phyloP scores from a whole-genome alignment of 176 grass and related monocot genomes.

The Cenchrus purpureus region DNA sequence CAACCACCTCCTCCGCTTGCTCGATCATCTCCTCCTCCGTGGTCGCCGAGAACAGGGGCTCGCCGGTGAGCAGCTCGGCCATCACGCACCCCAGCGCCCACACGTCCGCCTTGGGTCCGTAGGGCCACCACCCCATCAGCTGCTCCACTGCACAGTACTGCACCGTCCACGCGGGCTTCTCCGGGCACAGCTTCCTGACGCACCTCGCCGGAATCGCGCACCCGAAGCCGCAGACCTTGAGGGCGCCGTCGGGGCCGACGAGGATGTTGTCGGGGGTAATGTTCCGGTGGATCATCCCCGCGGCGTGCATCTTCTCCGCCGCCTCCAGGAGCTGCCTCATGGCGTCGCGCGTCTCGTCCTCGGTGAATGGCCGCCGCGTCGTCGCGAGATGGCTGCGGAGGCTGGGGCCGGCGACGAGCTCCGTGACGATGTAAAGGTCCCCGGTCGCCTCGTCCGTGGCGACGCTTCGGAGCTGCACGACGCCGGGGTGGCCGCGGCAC shows the following conservation, averaged over 20 bases:
- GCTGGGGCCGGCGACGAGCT: not conserved
- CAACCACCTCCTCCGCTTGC: not conserved
- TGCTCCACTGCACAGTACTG: not conserved
- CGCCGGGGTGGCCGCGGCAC: not conserved
- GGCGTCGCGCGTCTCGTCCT: not conserved
- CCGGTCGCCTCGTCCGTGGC: not conserved
- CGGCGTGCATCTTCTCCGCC: not conserved
- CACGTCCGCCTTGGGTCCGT: not conserved
- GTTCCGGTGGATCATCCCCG: constrained; percentile 40
- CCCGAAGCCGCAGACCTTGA: constrained; percentile 53
- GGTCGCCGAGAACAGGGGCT: constrained; percentile 14
- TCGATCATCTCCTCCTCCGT: not conserved
- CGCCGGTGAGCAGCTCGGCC: constrained; percentile 5
- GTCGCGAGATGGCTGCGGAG: not conserved
- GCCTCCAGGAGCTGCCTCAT: constrained; percentile 13
- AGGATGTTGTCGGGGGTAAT: constrained; percentile 44
- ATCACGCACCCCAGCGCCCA: constrained; percentile 10
- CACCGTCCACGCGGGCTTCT: not conserved
- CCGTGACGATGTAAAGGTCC: not conserved
- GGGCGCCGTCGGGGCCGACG: not conserved
- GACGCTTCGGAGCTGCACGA: not conserved
- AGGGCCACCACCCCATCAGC: not conserved
- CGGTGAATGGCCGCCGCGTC: not conserved
- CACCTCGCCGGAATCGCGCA: not conserved
- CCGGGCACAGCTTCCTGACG: not conserved